These are phyloP conservation scores for Solanum bukasovii DNA, from an alignment of 257 asterid species.

Conservation along the genomic window DNA sequence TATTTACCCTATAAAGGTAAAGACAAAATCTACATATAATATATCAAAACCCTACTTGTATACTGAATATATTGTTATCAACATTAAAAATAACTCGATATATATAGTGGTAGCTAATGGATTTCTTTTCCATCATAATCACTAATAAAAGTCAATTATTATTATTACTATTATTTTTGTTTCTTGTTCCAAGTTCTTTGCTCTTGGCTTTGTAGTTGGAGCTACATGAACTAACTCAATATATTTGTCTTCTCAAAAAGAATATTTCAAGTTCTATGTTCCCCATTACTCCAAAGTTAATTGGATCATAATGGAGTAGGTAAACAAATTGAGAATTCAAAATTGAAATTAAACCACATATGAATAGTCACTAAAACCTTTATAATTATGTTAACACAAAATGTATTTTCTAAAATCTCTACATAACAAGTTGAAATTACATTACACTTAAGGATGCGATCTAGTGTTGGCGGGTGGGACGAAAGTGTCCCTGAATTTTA, in stretches of 20 bases:
- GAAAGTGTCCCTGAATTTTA: neutral
- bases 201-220: neutral
- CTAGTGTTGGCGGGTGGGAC: neutral
- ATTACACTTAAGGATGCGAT: neutral
- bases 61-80: too few species aligned
- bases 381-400: neutral
- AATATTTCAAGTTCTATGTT: neutral
- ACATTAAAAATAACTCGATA: too few species aligned
- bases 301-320: neutral
- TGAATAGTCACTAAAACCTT: neutral
- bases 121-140: neutral
- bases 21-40: too few species aligned
- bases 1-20: too few species aligned
- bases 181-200: neutral
- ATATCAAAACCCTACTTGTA: rapidly evolving
- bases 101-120: neutral
- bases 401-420: neutral
- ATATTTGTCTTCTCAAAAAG: neutral
- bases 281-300: neutral
- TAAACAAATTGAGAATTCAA: neutral
- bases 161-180: too few species aligned
- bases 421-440: too few species aligned
- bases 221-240: neutral
- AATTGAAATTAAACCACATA: neutral
- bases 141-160: neutral